These are phyloP conservation scores for Chlamydomonas urium DNA, from an alignment of 139 green algal genomes.

Conservation along the genomic window DNA sequence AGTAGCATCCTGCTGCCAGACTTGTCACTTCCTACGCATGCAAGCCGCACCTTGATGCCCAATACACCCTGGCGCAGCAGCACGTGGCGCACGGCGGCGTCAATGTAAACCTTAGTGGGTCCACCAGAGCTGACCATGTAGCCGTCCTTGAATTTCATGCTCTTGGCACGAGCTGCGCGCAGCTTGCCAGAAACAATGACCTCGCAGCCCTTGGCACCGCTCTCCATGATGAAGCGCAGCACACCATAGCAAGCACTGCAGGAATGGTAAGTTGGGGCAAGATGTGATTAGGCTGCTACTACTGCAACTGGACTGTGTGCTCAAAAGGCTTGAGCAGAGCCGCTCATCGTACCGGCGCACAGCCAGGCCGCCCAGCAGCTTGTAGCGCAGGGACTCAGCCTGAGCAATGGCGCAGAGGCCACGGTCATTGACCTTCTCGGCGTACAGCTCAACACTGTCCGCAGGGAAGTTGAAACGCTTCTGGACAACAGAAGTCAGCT, in stretches of 20 bases:
- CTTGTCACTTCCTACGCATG: no score
- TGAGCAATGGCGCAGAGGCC: constrained; percentile 98
- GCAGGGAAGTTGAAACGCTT: constrained; percentile 98
- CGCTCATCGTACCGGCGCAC: constrained; percentile 88
- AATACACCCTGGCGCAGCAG: constrained; percentile 96
- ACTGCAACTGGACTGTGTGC: no score
- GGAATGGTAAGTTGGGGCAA: no score
- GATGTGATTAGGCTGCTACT: no score
- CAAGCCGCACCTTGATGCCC: constrained; percentile 92
- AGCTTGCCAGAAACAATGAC: constrained; percentile 99
- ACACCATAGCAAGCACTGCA: constrained; percentile 98
- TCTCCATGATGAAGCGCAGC: constrained; percentile 99
- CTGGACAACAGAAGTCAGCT: constrained; percentile 98
- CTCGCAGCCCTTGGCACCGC: constrained; percentile 98
- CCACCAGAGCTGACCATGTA: constrained; percentile 91
- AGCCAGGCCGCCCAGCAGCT: constrained; percentile 97
- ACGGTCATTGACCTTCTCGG: constrained; percentile 97
- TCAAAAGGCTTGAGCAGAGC: no score
- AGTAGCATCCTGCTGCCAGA: no score
- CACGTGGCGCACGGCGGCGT: constrained; percentile 91
- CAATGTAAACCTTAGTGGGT: constrained; percentile 91
- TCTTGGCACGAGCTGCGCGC: constrained; percentile 94
- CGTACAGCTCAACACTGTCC: constrained; percentile 96
- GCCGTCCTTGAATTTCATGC: constrained; percentile 99
- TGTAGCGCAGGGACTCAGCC: constrained; percentile 98